A percentile compares a stretch with the other conserved stretches of the same genome.
Evolutionary conservation across 176 grass and related monocot species (phyloP).

Genomic region (Secale cereale): DNA sequence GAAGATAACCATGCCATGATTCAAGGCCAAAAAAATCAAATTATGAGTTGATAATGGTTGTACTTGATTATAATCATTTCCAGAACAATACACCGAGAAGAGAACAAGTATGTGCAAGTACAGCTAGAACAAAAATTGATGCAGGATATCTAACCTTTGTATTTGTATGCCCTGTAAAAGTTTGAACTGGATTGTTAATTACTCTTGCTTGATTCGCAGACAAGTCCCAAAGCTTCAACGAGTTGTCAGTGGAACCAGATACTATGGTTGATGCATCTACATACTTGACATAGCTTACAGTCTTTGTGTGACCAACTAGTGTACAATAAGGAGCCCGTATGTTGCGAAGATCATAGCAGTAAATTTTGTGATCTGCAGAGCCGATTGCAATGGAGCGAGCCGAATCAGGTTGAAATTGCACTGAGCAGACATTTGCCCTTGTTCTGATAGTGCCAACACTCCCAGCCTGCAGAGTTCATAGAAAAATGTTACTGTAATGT

Average conservation of each 20-base stretch:
- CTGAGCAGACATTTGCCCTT: conserved; percentile 94
- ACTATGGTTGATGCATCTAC: conserved; percentile 68
- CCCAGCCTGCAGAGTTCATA: conserved; percentile 64
- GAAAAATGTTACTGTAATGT: conserved; percentile 23
- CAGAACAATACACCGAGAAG: neutral
- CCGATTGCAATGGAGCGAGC: conserved; percentile 71
- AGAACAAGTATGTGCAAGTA: neutral
- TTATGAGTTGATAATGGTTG: neutral
- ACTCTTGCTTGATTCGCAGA: conserved; percentile 41
- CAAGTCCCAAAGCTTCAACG: conserved; percentile 92
- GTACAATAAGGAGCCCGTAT: conserved; percentile 69
- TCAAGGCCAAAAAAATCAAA: neutral
- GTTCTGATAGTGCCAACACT: conserved; percentile 90
- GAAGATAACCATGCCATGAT: neutral
- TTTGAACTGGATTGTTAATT: conserved; percentile 68
- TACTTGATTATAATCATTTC: conserved; percentile 15
- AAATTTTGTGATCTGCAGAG: conserved; percentile 94
- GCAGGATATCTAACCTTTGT: conserved; percentile 66
- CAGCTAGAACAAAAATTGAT: neutral
- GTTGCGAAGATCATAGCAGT: conserved; percentile 95
- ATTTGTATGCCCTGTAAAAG: conserved; percentile 92
- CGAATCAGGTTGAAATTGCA: conserved; percentile 92
- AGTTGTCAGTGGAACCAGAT: conserved; percentile 87
- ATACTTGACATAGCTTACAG: conserved; percentile 97
- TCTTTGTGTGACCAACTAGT: conserved; percentile 76